phyloP scores from a whole-genome alignment of 108 stramenopile genomes.

The Skeletonema marinoi region DNA sequence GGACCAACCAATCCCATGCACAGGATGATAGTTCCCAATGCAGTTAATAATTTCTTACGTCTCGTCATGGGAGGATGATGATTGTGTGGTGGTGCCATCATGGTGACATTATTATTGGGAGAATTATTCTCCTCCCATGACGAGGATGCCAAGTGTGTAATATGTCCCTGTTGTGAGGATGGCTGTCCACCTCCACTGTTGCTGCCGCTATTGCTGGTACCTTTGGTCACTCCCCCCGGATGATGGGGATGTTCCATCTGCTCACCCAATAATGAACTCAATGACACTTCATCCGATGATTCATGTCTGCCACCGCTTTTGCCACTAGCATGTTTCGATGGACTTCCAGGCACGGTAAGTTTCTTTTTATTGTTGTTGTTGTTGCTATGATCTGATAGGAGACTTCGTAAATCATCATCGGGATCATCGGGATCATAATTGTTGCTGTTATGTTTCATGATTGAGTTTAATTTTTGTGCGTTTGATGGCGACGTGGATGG shows the following conservation, averaged over 20 bases:
- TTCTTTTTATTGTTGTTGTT: not conserved
- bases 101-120: not conserved
- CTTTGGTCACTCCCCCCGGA: not conserved
- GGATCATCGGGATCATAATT: no score
- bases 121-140: not conserved
- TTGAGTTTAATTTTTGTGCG: no score
- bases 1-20: conserved; percentile 11
- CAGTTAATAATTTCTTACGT: not conserved
- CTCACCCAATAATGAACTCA: not conserved
- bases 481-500: no score
- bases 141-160: not conserved
- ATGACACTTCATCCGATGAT: not conserved
- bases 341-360: not conserved
- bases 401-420: not conserved
- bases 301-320: not conserved
- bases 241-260: not conserved
- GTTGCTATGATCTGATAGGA: not conserved
- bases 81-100: not conserved
- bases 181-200: not conserved
- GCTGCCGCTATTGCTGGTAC: no score
- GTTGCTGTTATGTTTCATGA: no score
- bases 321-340: not conserved
- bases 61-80: not conserved
- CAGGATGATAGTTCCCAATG: conserved; percentile 9
- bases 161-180: not conserved